Percentiles rank a stretch among this genome's conserved stretches.
Evolutionary conservation across 2,329 filamentous ascomycete species (phyloP).

Genomic region (Byssochlamys sp.): DNA sequence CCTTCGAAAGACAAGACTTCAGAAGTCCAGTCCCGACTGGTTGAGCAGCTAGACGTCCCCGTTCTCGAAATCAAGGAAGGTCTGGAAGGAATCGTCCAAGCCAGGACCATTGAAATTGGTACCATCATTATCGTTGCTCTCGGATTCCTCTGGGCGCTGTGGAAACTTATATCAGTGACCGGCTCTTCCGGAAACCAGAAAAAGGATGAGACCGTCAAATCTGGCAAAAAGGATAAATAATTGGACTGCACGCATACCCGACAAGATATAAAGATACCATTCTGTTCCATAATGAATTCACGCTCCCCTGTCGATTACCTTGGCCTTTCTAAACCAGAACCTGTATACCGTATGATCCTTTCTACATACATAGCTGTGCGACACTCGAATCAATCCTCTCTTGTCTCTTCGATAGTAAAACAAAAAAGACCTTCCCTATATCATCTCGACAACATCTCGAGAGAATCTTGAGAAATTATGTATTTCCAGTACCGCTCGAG

Average conservation of each 20-base stretch:
- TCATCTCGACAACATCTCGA: too few species aligned
- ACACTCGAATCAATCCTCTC: too few species aligned
- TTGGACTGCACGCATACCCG: not conserved
- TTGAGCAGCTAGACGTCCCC: conserved; percentile 53
- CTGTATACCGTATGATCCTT: not conserved
- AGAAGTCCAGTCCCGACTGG: conserved; percentile 26
- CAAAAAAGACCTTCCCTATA: too few species aligned
- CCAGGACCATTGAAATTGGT: conserved; percentile 38
- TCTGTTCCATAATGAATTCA: not conserved
- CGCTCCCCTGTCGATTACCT: not conserved
- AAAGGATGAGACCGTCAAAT: conserved; percentile 1
- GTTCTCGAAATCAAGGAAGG: conserved; percentile 51
- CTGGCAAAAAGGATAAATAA: conserved; percentile 6
- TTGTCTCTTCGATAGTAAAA: too few species aligned
- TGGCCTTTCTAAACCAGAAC: not conserved
- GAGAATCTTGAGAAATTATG: too few species aligned
- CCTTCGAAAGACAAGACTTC: conserved; percentile 14
- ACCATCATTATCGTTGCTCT: conserved; percentile 52
- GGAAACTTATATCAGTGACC: conserved; percentile 41
- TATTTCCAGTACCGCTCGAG: too few species aligned
- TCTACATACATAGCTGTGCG: too few species aligned
- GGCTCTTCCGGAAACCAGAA: conserved; percentile 14
- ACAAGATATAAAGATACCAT: not conserved
- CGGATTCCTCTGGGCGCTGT: conserved; percentile 62
- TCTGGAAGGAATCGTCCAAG: conserved; percentile 30